Base-by-base conservation (phyloP, 129 eudicot species). In the Tanacetum coccineum region DNA sequence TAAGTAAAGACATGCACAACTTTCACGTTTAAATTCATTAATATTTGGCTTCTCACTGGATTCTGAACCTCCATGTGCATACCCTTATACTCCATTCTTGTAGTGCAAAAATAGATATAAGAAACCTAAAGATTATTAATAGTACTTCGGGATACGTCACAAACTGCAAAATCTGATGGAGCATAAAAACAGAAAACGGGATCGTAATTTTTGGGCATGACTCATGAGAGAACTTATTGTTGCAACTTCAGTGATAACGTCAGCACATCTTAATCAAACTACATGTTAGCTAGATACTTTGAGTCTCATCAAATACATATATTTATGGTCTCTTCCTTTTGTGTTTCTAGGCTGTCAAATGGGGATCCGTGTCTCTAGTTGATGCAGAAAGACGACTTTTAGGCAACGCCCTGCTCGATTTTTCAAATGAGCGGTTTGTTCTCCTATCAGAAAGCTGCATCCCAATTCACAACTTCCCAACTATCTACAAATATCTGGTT, bases 391-490 rank as follows among this genome's bases (percentile, higher is more conserved):
- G 82, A 67, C 85, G 95, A 32, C 90, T 91, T 45, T 54, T 91
- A 76, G 95, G 84, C 68, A 91, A 91, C 32, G 95, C 95, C 8
- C 74, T 90, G 49, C 95, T 90, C 11, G 97, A 90, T 76, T 90
- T 90, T 66, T 90, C 95, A 10, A 87, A 87, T 20, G 93, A 91
- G 75, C 86, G 95, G 3, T 91, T 91, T 59, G 81, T 87, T 70
- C 95, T 91, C 42, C 75, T 91, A 22, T 91, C 97, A 1, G 97
- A 91, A 78, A 91, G 95, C 75, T 91, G 97, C 80, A 87, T 91
- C 64, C 97, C 97, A 1, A 73, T 91, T 22, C 83, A 85, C 90
- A 77, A 85, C 75, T 91, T 91, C 72, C 76, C 78, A 40, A 87
- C 79, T 4, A 76, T 91, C 56, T 87, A 91, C 82, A 77, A 75